phyloP scores from a whole-genome alignment of 805 yeast genomes.

The Candida yuanshanica region DNA sequence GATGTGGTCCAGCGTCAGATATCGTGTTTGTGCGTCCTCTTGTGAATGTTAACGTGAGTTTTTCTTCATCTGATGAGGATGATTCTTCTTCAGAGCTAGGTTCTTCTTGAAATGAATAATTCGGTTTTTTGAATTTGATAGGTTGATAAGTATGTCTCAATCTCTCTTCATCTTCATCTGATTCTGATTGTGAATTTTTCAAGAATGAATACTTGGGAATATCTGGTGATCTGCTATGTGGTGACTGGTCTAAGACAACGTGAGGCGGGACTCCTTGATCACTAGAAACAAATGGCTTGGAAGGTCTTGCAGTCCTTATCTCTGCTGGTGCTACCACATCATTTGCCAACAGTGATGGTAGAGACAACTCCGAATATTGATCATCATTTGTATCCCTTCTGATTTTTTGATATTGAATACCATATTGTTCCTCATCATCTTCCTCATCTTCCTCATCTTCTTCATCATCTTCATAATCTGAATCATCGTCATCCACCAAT shows the following conservation, averaged over 20 bases:
- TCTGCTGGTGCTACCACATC: constrained; percentile 3
- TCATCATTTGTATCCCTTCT: constrained; percentile 2
- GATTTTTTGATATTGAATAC: constrained; percentile 9
- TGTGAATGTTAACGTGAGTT: constrained; percentile 5
- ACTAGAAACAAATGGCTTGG: too few relatives aligned
- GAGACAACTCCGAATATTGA: constrained; percentile 10
- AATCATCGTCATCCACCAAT: constrained; percentile 7
- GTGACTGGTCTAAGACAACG: background rate
- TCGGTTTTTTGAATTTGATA: constrained; percentile 19
- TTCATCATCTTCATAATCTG: constrained; percentile 4
- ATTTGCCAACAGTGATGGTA: constrained; percentile 11
- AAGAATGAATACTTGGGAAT: constrained; percentile 23
- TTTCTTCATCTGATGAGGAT: constrained; percentile 3
- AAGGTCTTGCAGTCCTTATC: background rate
- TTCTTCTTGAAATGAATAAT: constrained; percentile 5
- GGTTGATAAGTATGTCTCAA: background rate
- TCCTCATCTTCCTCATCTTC: constrained; percentile 7
- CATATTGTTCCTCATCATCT: constrained; percentile 5
- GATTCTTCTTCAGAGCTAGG: background rate
- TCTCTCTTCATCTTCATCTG: constrained; percentile 4
- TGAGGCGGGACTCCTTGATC: background rate
- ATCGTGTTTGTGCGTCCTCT: constrained; percentile 22
- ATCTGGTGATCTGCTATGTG: constrained; percentile 3
- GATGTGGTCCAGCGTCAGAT: constrained; percentile 9
- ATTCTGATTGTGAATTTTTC: constrained; percentile 14